phyloP scores from a whole-genome alignment of 345 rosid species.

The Rubroshorea leprosula region DNA sequence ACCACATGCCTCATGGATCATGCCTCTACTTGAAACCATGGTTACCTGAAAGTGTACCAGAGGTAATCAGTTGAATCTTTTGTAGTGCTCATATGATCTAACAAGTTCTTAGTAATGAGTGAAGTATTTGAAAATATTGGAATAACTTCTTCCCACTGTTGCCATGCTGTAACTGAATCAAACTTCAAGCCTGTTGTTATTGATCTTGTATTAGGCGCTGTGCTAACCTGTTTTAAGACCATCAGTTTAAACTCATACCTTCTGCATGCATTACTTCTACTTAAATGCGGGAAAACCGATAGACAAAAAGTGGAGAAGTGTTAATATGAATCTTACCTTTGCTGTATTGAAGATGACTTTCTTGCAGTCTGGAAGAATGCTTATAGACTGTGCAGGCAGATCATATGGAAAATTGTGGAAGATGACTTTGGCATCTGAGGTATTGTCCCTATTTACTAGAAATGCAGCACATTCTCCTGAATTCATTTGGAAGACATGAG shows the following conservation, averaged over 20 bases:
- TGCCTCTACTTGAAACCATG: background rate
- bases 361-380: constrained; percentile 61
- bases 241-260: background rate
- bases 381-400: constrained; percentile 57
- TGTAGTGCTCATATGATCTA: constrained; percentile 72
- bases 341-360: constrained; percentile 66
- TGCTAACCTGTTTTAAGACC: constrained; percentile 36
- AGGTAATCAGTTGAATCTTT: constrained; percentile 82
- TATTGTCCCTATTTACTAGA: constrained; percentile 48
- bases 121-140: constrained; percentile 42
- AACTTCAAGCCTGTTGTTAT: constrained; percentile 28
- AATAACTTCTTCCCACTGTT: constrained; percentile 44
- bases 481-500: constrained; percentile 54
- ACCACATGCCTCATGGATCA: background rate
- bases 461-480: constrained; percentile 74
- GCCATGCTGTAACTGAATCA: constrained; percentile 35
- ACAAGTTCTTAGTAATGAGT: constrained; percentile 27
- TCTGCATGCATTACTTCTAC: background rate
- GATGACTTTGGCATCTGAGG: constrained; percentile 21
- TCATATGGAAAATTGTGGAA: constrained; percentile 40
- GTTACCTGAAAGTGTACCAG: constrained; percentile 78
- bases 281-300: background rate
- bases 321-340: constrained; percentile 32
- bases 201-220: constrained; percentile 36
- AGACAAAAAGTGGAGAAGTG: background rate